Evolutionary conservation across 129 eudicot species (phyloP).

Genomic region (Lactuca saligna): DNA sequence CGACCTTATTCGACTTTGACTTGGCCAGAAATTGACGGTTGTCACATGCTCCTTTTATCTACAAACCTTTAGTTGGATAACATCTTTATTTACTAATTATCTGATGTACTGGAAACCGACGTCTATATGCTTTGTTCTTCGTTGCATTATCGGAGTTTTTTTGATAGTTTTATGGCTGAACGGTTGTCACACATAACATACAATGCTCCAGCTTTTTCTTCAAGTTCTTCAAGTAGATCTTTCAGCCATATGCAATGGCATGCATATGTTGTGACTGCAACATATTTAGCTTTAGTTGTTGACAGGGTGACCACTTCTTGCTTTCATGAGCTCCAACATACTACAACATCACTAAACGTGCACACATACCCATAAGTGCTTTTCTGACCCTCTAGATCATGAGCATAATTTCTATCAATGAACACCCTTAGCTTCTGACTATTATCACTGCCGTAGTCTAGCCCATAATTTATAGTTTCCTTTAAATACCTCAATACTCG

Average conservation of each 20-base stretch:
- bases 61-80: too few species aligned
- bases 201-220: neutral
- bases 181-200: too few species aligned
- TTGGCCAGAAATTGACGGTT: too few species aligned
- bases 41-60: too few species aligned
- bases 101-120: too few species aligned
- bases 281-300: too few species aligned
- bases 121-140: too few species aligned
- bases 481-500: neutral
- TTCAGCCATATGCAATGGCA: neutral
- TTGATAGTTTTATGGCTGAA: too few species aligned
- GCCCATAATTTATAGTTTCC: neutral
- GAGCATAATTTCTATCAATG: neutral
- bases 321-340: conserved; percentile 4
- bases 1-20: too few species aligned
- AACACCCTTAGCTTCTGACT: neutral
- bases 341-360: neutral
- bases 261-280: too few species aligned
- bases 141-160: too few species aligned
- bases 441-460: neutral
- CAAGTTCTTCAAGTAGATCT: neutral
- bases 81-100: too few species aligned
- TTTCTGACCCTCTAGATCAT: neutral
- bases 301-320: conserved; percentile 1
- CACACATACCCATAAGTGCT: conserved; percentile 4